A percentile compares a stretch with the other conserved stretches of the same genome.
Conservation (phyloP, 2,329 filamentous ascomycete species). For the Ophiognomonia clavigignenti-juglandacearum region DNA sequence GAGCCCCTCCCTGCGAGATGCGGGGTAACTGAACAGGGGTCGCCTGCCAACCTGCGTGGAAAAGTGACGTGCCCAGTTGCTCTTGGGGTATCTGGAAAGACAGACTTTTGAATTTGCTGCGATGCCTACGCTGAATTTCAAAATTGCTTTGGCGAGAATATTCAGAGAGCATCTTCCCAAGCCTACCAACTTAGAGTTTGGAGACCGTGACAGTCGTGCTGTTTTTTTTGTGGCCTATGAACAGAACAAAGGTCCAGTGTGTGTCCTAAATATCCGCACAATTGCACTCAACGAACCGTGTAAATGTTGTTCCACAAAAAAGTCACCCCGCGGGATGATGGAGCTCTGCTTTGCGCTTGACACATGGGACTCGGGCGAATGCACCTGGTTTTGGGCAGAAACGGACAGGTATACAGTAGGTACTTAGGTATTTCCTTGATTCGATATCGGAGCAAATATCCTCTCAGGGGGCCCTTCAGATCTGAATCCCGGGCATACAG, state of each 20-base stretch:
- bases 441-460: slow-evolving; percentile 15
- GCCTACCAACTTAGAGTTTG: too few relatives aligned
- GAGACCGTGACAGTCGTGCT: too few relatives aligned
- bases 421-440: too few relatives aligned
- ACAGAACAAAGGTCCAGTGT: too few relatives aligned
- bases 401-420: neutral
- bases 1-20: neutral
- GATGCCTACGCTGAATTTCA: too few relatives aligned
- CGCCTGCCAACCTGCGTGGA: neutral
- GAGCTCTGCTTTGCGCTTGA: neutral
- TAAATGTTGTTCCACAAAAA: neutral
- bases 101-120: too few relatives aligned
- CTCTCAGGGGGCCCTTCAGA: neutral
- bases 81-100: too few relatives aligned
- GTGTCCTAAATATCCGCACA: too few relatives aligned
- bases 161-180: too few relatives aligned
- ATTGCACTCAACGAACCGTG: neutral
- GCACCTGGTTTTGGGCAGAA: neutral
- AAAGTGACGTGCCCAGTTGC: neutral
- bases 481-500: neutral
- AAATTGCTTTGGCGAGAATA: too few relatives aligned
- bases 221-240: too few relatives aligned
- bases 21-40: neutral
- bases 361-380: slow-evolving; percentile 1
- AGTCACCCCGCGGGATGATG: slow-evolving; percentile 13